Conservation (phyloP, 306 rosid species). For the Lotus japonicus region DNA sequence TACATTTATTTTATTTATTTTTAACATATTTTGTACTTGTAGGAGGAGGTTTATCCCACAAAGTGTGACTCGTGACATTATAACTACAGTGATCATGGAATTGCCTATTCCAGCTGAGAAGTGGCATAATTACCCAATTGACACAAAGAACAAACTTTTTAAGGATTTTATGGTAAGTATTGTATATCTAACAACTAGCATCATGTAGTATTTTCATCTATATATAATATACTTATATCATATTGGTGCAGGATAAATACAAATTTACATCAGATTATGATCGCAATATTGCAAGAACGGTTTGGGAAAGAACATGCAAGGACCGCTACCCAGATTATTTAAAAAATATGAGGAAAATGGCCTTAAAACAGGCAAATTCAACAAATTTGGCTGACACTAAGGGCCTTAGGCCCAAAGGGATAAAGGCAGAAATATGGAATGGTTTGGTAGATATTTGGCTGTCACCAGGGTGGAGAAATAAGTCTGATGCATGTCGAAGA, state of each 20-base stretch:
- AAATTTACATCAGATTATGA: background rate
- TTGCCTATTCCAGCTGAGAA: background rate
- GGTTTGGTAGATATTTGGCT: constrained; percentile 8
- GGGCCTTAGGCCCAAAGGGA: background rate
- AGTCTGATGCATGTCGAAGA: background rate
- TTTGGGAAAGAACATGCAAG: background rate
- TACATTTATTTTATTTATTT: too few relatives aligned
- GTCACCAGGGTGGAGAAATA: background rate
- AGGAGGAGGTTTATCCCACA: background rate
- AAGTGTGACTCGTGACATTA: constrained; percentile 2
- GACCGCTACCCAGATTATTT: background rate
- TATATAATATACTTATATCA: background rate
- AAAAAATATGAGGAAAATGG: background rate
- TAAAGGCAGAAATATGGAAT: background rate
- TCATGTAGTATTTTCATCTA: background rate
- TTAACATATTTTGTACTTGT: background rate
- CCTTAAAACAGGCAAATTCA: background rate
- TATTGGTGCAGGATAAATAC: background rate
- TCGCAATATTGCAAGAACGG: background rate
- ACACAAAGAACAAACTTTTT: background rate
- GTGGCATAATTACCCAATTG: background rate
- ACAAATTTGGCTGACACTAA: background rate
- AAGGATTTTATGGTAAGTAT: background rate
- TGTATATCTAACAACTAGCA: background rate
- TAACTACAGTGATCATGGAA: background rate